Evolutionary conservation across 441 rosid species (phyloP).

Genomic region (Populus hybrid): DNA sequence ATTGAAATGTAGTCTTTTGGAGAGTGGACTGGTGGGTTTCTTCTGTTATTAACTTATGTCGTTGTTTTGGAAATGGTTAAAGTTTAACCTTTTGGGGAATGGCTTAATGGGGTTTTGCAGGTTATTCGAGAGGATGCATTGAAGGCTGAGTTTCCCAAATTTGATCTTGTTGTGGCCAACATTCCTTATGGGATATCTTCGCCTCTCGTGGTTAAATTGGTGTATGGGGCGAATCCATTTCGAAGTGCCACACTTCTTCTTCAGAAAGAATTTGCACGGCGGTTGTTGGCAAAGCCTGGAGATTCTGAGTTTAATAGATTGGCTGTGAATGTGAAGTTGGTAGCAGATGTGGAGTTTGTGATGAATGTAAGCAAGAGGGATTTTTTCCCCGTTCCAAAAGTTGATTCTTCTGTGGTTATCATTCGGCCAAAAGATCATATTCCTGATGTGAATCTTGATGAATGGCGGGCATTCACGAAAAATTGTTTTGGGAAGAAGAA

Average conservation of each 20-base stretch:
- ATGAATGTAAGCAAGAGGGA: constrained; percentile 34
- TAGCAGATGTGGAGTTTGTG: constrained; percentile 54
- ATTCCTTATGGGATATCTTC: constrained; percentile 87
- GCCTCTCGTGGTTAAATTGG: constrained; percentile 72
- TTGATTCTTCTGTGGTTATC: constrained; percentile 78
- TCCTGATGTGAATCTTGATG: constrained; percentile 49
- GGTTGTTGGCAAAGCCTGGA: constrained; percentile 83
- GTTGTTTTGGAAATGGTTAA: not conserved
- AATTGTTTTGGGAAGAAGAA: constrained; percentile 80
- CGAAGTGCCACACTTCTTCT: constrained; percentile 68
- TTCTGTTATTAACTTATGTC: not conserved
- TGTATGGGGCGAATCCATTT: constrained; percentile 56
- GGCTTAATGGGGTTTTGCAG: constrained; percentile 29
- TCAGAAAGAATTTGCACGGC: constrained; percentile 85
- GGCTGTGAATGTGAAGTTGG: constrained; percentile 81
- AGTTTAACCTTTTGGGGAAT: not conserved
- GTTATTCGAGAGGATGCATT: constrained; percentile 70
- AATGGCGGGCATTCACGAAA: constrained; percentile 69
- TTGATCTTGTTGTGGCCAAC: constrained; percentile 81
- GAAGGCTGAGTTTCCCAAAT: constrained; percentile 63
- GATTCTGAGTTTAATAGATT: constrained; percentile 78
- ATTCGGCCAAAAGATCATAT: constrained; percentile 63
- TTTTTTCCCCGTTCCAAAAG: constrained; percentile 80
- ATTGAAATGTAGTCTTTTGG: not conserved
- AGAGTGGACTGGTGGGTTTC: not conserved